These are phyloP conservation scores for Kalmusia sp. DNA, from an alignment of 2,329 filamentous ascomycete genomes.

Conservation along the genomic window DNA sequence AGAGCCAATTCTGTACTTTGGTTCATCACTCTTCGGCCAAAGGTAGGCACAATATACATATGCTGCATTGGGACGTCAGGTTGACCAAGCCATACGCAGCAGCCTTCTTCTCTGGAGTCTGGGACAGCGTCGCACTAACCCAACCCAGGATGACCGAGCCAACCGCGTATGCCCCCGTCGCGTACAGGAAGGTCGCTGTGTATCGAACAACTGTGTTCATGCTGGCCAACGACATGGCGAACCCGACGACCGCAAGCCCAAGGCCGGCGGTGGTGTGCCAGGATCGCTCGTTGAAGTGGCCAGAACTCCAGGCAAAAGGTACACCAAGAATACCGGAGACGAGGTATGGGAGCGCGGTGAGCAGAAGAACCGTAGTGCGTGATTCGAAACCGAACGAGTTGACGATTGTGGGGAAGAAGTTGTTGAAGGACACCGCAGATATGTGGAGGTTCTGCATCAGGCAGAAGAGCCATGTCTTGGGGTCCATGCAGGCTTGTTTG, in stretches of 20 bases:
- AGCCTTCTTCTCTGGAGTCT: conserved; percentile 50
- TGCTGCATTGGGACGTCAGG: background rate
- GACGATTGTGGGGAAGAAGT: conserved; percentile 23
- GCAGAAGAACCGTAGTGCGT: conserved; percentile 25
- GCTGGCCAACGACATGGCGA: conserved; percentile 30
- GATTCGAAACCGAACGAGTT: conserved; percentile 33
- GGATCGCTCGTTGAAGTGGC: conserved; percentile 52
- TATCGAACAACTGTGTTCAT: conserved; percentile 38
- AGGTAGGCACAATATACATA: background rate
- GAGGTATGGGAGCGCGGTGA: conserved; percentile 52
- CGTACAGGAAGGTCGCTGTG: conserved; percentile 20
- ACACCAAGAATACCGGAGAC: conserved; percentile 52
- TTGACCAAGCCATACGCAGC: conserved; percentile 8
- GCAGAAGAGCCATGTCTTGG: conserved; percentile 59
- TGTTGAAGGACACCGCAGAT: conserved; percentile 57
- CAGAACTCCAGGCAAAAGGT: conserved; percentile 55
- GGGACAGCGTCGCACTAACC: conserved; percentile 45
- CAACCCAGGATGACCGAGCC: conserved; percentile 43
- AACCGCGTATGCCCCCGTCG: conserved; percentile 15
- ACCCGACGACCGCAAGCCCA: conserved; percentile 46
- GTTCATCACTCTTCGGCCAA: background rate
- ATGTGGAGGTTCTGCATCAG: conserved; percentile 63
- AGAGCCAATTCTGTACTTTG: background rate
- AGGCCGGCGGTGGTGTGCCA: conserved; percentile 55
- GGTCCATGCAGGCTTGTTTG: conserved; percentile 56